Conservation (phyloP, 352 stramenopile genomes). For the Phytophthora citricola region DNA sequence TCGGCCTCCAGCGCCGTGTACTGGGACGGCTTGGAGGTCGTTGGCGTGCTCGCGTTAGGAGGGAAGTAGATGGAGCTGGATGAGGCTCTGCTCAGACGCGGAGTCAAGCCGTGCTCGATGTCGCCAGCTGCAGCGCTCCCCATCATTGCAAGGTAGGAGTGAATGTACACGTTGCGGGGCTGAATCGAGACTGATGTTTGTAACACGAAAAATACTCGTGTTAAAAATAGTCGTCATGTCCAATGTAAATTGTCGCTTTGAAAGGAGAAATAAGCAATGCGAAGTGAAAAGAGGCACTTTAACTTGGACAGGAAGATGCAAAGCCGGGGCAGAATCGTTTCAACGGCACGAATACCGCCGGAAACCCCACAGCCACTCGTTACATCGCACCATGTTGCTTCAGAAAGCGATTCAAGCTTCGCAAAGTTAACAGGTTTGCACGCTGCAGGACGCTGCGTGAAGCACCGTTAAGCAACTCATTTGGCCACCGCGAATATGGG, state of each 20-base stretch:
- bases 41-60: not conserved
- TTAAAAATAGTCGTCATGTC: constrained; percentile 12
- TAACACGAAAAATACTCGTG: constrained; percentile 8
- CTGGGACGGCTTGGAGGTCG: constrained; percentile 8
- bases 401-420: constrained; percentile 5
- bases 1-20: constrained; percentile 30
- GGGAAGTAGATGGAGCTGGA: constrained; percentile 29
- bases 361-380: constrained; percentile 22
- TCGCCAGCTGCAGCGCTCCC: constrained; percentile 13
- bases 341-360: constrained; percentile 24
- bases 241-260: constrained; percentile 1
- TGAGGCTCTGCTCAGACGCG: constrained; percentile 22
- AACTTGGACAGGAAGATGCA: not conserved
- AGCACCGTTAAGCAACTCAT: too few species aligned
- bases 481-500: not conserved
- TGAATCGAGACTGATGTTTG: constrained; percentile 11
- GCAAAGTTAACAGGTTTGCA: too few species aligned
- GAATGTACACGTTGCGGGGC: constrained; percentile 8
- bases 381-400: constrained; percentile 9
- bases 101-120: constrained; percentile 25
- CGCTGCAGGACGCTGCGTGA: too few species aligned
- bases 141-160: constrained; percentile 15
- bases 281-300: not conserved
- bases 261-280: not conserved
- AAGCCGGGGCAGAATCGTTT: constrained; percentile 11